Conservation (phyloP, 1,139 yeast species). For the Diutina sp. region DNA sequence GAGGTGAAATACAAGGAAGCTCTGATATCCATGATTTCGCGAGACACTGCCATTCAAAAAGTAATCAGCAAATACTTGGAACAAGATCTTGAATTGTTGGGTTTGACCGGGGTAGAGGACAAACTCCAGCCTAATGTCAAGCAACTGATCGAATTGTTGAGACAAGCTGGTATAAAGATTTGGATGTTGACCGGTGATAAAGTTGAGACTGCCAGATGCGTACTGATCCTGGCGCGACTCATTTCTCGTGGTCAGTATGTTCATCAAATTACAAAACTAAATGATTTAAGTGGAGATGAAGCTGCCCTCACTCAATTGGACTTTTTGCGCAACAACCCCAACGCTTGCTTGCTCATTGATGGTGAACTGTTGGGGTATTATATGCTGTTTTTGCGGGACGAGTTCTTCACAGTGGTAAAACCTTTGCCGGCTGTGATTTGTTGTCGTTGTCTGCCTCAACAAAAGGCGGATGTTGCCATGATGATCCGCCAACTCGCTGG, state of each 20-base stretch:
- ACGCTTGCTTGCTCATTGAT: slow-evolving; percentile 79
- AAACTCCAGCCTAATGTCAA: slow-evolving; percentile 85
- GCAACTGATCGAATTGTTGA: slow-evolving; percentile 75
- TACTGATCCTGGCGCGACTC: slow-evolving; percentile 84
- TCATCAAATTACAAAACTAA: slow-evolving; percentile 64
- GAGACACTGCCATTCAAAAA: slow-evolving; percentile 63
- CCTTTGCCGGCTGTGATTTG: slow-evolving; percentile 87
- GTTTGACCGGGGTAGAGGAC: slow-evolving; percentile 96
- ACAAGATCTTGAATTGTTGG: slow-evolving; percentile 72
- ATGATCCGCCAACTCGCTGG: slow-evolving; percentile 69
- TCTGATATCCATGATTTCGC: slow-evolving; percentile 60
- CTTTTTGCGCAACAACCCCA: slow-evolving; percentile 47
- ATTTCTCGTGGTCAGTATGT: slow-evolving; percentile 91
- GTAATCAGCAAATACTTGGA: slow-evolving; percentile 65
- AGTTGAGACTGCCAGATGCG: slow-evolving; percentile 96
- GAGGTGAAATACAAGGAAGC: slow-evolving; percentile 56
- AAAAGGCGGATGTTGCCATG: slow-evolving; percentile 89
- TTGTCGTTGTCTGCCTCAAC: slow-evolving; percentile 97
- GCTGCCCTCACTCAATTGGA: slow-evolving; percentile 66
- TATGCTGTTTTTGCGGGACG: slow-evolving; percentile 47
- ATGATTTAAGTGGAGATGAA: slow-evolving; percentile 29
- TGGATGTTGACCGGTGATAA: slow-evolving; percentile 99
- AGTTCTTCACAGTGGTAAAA: slow-evolving; percentile 69
- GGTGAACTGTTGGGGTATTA: slow-evolving; percentile 79
- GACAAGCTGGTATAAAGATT: slow-evolving; percentile 93